phyloP scores from a whole-genome alignment of 768 basidiomycete genomes.

The Tulasnella sp. region DNA sequence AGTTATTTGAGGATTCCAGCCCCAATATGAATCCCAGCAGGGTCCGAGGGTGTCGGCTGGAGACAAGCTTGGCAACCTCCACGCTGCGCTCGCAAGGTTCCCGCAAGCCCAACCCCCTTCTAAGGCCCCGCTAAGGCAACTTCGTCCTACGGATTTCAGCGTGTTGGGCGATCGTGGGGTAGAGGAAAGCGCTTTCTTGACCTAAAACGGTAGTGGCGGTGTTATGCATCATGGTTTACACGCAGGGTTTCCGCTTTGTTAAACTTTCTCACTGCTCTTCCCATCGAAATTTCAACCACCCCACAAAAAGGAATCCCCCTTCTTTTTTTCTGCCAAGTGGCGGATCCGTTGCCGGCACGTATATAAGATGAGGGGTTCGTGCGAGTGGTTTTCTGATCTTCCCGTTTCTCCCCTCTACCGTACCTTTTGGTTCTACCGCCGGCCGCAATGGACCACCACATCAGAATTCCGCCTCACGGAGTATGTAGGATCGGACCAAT shows the following conservation, averaged over 20 bases:
- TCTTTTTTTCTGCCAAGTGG: background rate
- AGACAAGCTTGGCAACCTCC: background rate
- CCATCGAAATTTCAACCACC: background rate
- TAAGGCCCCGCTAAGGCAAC: background rate
- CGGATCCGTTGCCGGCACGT: background rate
- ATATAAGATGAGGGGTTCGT: background rate
- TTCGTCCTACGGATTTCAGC: background rate
- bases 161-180: background rate
- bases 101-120: background rate
- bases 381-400: background rate
- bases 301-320: background rate
- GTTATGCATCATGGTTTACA: background rate
- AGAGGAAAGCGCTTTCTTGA: background rate
- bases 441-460: background rate
- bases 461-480: background rate
- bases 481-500: background rate
- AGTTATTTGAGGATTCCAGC: background rate
- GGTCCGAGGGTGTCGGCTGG: background rate
- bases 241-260: background rate
- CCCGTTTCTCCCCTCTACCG: background rate
- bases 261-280: background rate
- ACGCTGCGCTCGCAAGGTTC: background rate
- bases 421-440: background rate
- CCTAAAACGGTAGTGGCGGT: background rate
- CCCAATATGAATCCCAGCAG: background rate